Percentiles rank a stretch among this genome's conserved stretches.
Conservation (phyloP, 306 rosid genomes). For the Pterocarpus macrocarpus region DNA sequence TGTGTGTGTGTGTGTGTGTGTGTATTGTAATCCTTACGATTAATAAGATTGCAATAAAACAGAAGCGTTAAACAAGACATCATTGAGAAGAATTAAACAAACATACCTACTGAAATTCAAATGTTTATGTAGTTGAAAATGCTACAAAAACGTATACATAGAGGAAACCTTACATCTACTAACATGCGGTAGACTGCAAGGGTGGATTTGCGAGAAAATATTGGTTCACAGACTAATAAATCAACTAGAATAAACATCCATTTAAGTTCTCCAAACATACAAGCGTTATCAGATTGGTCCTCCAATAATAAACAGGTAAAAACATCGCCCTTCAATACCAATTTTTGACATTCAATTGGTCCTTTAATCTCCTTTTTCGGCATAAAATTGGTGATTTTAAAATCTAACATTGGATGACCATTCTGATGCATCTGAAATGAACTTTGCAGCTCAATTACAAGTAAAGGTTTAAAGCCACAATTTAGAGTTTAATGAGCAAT, state of each 20-base stretch:
- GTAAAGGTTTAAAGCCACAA: background rate
- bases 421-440: background rate
- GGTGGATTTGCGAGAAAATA: background rate
- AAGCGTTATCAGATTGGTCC: background rate
- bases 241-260: conserved; percentile 3
- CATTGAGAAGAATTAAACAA: conserved; percentile 6
- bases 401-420: background rate
- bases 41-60: background rate
- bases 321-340: background rate
- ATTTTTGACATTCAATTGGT: conserved; percentile 5
- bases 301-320: background rate
- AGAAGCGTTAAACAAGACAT: background rate
- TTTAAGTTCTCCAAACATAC: background rate
- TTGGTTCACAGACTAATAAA: conserved; percentile 21
- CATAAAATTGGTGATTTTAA: conserved; percentile 14
- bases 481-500: background rate
- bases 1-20: no score
- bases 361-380: background rate
- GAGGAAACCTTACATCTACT: background rate
- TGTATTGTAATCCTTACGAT: conserved; percentile 16
- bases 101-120: conserved; percentile 12
- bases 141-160: background rate
- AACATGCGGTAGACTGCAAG: background rate
- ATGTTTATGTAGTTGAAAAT: background rate
- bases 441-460: background rate